phyloP scores from a whole-genome alignment of 768 basidiomycete genomes.

The Trichaptum fuscoviolaceum region DNA sequence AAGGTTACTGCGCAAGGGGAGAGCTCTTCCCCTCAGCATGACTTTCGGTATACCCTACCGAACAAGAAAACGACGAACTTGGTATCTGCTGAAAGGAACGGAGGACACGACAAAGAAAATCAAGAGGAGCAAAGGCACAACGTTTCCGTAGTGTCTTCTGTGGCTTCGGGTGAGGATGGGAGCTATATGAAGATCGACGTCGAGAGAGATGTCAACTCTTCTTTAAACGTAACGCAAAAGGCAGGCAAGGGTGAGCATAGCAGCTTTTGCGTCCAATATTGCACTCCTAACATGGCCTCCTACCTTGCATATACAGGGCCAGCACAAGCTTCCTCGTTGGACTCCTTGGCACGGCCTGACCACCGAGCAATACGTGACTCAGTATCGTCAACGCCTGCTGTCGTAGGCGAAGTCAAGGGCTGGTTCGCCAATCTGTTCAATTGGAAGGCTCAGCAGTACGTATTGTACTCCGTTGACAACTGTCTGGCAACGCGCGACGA shows the following conservation, averaged over 20 bases:
- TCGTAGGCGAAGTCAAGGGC: conserved; percentile 77
- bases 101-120: background rate
- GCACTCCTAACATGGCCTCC: background rate
- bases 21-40: background rate
- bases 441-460: conserved; percentile 66
- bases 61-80: conserved; percentile 1
- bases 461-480: conserved; percentile 53
- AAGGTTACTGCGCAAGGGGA: background rate
- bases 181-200: background rate
- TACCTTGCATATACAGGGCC: background rate
- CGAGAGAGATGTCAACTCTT: background rate
- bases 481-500: conserved; percentile 58
- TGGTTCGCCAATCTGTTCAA: conserved; percentile 97
- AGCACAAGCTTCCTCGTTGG: conserved; percentile 33
- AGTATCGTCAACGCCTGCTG: conserved; percentile 38
- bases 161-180: background rate
- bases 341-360: conserved; percentile 33
- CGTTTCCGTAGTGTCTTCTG: background rate
- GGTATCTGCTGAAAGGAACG: background rate
- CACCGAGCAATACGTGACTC: background rate
- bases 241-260: background rate
- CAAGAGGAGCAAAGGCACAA: background rate
- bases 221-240: background rate
- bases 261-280: background rate
- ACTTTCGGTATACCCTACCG: background rate